phyloP scores from a whole-genome alignment of 179 eudicot genomes.

The Actinidia polygama region DNA sequence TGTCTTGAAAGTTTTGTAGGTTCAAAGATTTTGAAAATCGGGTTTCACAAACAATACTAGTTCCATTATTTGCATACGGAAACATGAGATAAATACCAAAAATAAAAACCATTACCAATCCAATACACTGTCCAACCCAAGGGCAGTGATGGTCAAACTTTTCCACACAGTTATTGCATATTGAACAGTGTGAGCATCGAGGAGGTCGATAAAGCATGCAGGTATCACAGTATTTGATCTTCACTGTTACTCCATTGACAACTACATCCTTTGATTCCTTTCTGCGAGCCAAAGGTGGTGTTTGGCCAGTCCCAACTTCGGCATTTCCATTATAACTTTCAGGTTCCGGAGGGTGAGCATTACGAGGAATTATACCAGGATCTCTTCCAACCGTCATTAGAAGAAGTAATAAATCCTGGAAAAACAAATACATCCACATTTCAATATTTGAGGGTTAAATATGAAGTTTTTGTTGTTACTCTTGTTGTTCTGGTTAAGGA shows the following conservation, averaged over 20 bases:
- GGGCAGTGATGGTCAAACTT: slow-evolving; percentile 79
- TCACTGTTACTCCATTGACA: slow-evolving; percentile 52
- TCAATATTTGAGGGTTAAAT: slow-evolving; percentile 2
- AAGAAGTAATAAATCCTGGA: slow-evolving; percentile 54
- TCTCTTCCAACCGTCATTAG: slow-evolving; percentile 60
- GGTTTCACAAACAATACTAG: neutral
- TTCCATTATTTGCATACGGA: neutral
- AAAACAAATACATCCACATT: slow-evolving; percentile 3
- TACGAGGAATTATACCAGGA: slow-evolving; percentile 73
- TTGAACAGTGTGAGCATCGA: slow-evolving; percentile 73
- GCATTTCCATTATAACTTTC: slow-evolving; percentile 34
- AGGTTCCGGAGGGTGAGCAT: slow-evolving; percentile 56
- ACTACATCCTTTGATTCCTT: slow-evolving; percentile 55
- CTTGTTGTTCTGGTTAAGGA: neutral
- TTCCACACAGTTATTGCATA: slow-evolving; percentile 70
- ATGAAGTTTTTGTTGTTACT: neutral
- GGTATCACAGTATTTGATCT: slow-evolving; percentile 63
- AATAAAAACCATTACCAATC: slow-evolving; percentile 37
- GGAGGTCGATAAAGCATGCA: slow-evolving; percentile 74
- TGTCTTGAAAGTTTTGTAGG: no score
- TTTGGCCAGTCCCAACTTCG: slow-evolving; percentile 39
- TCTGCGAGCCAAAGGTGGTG: slow-evolving; percentile 47
- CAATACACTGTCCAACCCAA: slow-evolving; percentile 78
- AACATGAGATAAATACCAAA: neutral
- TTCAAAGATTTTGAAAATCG: neutral